Evolutionary conservation across 75 land plant species (phyloP).

Genomic region (Larix kaempferi): DNA sequence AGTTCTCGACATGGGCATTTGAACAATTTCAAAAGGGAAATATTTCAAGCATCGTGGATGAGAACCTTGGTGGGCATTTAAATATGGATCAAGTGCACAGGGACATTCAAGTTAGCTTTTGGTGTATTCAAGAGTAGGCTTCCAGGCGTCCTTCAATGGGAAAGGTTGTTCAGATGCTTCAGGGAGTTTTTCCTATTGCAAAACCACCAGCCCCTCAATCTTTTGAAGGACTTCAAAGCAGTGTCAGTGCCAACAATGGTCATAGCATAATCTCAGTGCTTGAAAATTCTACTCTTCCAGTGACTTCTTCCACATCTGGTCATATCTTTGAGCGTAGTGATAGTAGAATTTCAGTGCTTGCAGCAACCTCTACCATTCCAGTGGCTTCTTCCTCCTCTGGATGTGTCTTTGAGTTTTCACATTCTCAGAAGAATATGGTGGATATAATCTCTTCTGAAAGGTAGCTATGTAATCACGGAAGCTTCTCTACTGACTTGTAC

Average conservation of each 20-base stretch:
- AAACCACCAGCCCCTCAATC: constrained; percentile 61
- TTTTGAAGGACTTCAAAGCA: constrained; percentile 20
- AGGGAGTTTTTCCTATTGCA: constrained; percentile 51
- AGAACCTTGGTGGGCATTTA: constrained; percentile 3
- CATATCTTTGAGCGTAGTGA: constrained; percentile 10
- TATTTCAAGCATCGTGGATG: neutral
- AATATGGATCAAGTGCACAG: constrained; percentile 50
- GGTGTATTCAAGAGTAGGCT: constrained; percentile 83
- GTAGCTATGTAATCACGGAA: neutral
- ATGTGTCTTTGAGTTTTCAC: neutral
- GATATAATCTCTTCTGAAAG: neutral
- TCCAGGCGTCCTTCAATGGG: constrained; percentile 71
- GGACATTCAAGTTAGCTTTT: constrained; percentile 58
- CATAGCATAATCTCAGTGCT: constrained; percentile 22
- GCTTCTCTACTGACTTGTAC: neutral
- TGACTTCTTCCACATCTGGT: constrained; percentile 48
- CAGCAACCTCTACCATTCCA: neutral
- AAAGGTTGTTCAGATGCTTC: constrained; percentile 77
- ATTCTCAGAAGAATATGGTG: constrained; percentile 3
- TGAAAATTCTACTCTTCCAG: constrained; percentile 31
- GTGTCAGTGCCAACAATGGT: constrained; percentile 33
- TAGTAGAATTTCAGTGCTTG: neutral
- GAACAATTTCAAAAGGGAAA: neutral
- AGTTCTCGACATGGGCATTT: constrained; percentile 1
- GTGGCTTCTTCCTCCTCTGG: neutral